Conservation (phyloP, 176 grass and related monocot species). For the Tillandsia leiboldiana region DNA sequence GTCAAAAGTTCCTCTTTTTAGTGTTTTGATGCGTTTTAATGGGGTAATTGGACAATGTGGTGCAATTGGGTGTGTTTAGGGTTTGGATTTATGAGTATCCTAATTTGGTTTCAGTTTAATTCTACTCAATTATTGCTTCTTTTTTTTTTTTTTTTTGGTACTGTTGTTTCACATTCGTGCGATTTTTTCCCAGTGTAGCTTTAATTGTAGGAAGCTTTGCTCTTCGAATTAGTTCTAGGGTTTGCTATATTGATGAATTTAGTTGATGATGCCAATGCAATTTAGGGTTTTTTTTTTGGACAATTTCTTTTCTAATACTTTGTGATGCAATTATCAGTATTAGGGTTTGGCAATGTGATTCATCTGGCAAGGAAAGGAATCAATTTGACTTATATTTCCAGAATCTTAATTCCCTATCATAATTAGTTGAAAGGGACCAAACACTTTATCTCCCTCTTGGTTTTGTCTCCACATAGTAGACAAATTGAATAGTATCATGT, state of each 20-base stretch:
- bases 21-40: background rate
- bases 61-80: conserved; percentile 2
- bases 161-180: background rate
- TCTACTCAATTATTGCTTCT: background rate
- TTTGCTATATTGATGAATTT: background rate
- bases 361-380: background rate
- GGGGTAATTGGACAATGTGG: conserved; percentile 7
- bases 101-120: background rate
- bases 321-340: background rate
- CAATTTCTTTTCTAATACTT: background rate
- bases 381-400: background rate
- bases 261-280: background rate
- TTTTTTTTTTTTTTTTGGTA: background rate
- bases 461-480: no score
- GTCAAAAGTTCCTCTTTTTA: background rate
- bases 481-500: no score
- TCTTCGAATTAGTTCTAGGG: background rate
- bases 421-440: background rate
- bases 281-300: background rate
- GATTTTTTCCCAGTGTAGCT: background rate
- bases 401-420: background rate
- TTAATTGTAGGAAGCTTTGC: background rate
- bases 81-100: background rate
- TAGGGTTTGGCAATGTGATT: background rate
- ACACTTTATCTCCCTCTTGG: no score